Conservation (phyloP, 2,329 filamentous ascomycete species). For the Cercospora zeae-maydis region DNA sequence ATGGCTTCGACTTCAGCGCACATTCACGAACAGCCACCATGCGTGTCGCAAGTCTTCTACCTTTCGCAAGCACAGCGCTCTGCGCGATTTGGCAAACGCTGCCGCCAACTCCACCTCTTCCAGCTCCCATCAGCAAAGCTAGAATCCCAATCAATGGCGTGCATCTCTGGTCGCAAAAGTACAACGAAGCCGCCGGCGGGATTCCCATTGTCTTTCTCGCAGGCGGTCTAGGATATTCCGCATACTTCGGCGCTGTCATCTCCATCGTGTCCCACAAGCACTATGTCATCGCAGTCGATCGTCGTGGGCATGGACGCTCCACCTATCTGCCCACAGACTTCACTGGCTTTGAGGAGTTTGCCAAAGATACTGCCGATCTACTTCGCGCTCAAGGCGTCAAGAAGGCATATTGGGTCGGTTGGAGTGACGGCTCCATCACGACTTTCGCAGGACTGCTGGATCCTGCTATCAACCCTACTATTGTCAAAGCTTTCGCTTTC, state of each 20-base stretch:
- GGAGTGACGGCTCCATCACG: slow-evolving; percentile 44
- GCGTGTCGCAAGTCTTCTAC: slow-evolving; percentile 8
- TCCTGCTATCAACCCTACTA: slow-evolving; percentile 32
- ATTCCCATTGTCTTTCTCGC: slow-evolving; percentile 42
- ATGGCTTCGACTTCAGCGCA: not conserved
- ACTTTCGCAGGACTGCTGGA: slow-evolving; percentile 40
- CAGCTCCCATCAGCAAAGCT: slow-evolving; percentile 38
- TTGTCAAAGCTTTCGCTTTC: slow-evolving; percentile 44
- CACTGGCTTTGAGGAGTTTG: slow-evolving; percentile 40
- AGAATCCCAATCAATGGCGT: slow-evolving; percentile 38
- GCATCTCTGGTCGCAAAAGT: slow-evolving; percentile 44
- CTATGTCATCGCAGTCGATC: slow-evolving; percentile 43
- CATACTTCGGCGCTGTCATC: slow-evolving; percentile 43
- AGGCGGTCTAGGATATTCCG: slow-evolving; percentile 44
- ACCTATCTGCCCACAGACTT: slow-evolving; percentile 40
- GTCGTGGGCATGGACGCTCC: slow-evolving; percentile 43
- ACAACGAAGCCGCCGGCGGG: slow-evolving; percentile 38
- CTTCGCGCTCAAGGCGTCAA: slow-evolving; percentile 34
- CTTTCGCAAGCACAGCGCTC: slow-evolving; percentile 4
- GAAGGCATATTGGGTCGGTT: slow-evolving; percentile 40
- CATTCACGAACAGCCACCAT: not conserved
- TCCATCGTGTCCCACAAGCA: slow-evolving; percentile 35
- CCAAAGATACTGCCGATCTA: slow-evolving; percentile 37
- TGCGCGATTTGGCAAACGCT: slow-evolving; percentile 30
- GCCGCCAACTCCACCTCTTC: slow-evolving; percentile 40